Percentiles rank a stretch among this genome's conserved stretches.
phyloP scores from a whole-genome alignment of 768 basidiomycete genomes.

The Paxillus rubicundulus region DNA sequence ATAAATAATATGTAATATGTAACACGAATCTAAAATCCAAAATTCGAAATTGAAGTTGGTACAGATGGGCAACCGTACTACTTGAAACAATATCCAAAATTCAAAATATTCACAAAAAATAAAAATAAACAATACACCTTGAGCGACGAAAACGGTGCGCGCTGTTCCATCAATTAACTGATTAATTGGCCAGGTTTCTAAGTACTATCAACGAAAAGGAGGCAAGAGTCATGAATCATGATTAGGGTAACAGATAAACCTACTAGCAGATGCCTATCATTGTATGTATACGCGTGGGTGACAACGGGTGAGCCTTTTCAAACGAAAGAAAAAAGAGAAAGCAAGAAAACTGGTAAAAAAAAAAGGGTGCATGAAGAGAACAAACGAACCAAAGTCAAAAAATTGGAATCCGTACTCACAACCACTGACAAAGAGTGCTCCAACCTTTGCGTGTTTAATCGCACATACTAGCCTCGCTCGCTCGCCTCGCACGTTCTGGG shows the following conservation, averaged over 20 bases:
- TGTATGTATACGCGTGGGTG: not conserved
- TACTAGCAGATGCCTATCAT: not conserved
- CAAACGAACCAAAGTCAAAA: not conserved
- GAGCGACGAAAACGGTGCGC: no score
- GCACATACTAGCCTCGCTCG: not conserved
- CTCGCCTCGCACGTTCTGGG: slow-evolving; percentile 7
- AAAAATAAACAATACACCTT: no score
- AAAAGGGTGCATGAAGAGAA: not conserved
- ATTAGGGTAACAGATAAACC: not conserved
- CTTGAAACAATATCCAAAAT: no score
- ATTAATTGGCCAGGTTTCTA: no score
- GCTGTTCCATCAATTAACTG: no score
- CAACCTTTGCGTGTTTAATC: not conserved
- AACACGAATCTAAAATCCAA: no score
- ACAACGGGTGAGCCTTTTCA: not conserved
- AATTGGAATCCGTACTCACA: no score
- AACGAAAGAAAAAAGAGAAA: not conserved
- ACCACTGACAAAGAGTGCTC: not conserved
- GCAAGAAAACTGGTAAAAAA: not conserved
- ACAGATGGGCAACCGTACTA: no score
- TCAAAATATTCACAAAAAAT: no score
- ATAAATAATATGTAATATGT: no score
- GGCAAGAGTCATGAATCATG: not conserved
- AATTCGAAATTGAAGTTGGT: no score
- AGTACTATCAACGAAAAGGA: no score